Evolutionary conservation across 306 rosid genomes (phyloP), one percentile per base, ranked within the genome.

Genomic region (Trifolium subterraneum): DNA sequence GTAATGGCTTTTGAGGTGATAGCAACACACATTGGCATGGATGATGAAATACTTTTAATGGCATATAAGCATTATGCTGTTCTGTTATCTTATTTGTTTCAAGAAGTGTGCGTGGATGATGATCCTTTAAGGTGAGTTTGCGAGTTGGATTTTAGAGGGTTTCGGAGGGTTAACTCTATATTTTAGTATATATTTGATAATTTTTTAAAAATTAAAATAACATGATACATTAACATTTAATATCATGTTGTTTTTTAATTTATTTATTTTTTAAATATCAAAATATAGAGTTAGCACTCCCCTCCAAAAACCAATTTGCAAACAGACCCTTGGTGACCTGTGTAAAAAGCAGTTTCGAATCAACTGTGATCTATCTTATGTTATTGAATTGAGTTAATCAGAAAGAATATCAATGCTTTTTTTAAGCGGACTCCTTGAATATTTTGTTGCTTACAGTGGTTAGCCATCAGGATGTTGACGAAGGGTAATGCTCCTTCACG

Each of bases 401-500:
- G 59, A 68, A 61, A 61, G 59, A 74, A 41, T 79, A 52, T 71
- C 48, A 29, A 0, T 47, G 36, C 51, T 41, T 50, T n/a, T 16
- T 68, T 64, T 10, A 45, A 71, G 38, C 38, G 15, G 12, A 67
- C 63, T 63, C 36, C 63, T 73, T 64, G 10, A 45, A 54, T 31
- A 18, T 36, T 84, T 75, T 65, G 44, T 79, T 72, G 36, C 35
- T 76, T 81, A 78, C 92, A 95, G 98, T 84, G 88, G 81, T 41
- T 92, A 78, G 84, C 97, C 54, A 56, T 79, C 64, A 87, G 92
- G 89, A 47, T 90, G 79, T 78, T 77, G 85, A 74, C 80, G 68
- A 87, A 66, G 72, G 92, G 93, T 56, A 55, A 59, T 79, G 75
- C 78, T 74, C 87, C 90, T 16, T 72, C 81, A 54, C 93, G 86